Evolutionary conservation across 192 early-diverging fungal genomes (phyloP), one percentile per base, ranked within the genome.

Genomic region (Backusella westeae): DNA sequence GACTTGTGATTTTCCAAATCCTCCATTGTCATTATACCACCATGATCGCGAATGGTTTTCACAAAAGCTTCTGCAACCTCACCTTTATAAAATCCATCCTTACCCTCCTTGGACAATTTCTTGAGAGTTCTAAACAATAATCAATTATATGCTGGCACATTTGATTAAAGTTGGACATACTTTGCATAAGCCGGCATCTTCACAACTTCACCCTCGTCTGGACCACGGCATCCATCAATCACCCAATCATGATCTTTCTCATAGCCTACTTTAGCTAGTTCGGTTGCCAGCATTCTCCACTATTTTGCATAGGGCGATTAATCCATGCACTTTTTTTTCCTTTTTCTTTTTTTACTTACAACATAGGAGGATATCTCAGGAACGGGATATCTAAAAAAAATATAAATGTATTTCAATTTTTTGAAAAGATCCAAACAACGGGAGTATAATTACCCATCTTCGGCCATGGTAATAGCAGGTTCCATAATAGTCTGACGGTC

Each of bases 401-500:
- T 80, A 36, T 75, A 19, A 71, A 36, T 52, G 0, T 34, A 65
- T 10, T 14, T 29, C 29, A 39, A 12, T 72, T 49, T 49, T 17
- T n/a, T 49, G 19, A 49, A 49, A 49, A n/a, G 0, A 19, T 26
- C 34, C 65, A 34, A 34, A 67, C 15, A 26, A 34, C 26, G 23
- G 12, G 7, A 34, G 7, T 23, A 38, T 26, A 7, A 26, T 70
- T 86, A 92, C 66, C 94, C 94, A 23, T 91, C 78, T 72, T 92
- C 88, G 1, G 93, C 93, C 5, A 93, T 75, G 68, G 75, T 79
- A 73, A 93, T 90, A 0, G 94, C 94, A 7, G 94, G 94, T 8
- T 66, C 74, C 6, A 95, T 80, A 53, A 93, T 83, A 19, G 91
- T 87, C 8, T 7, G 52, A 36, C 92, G 74, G 12, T 84, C 69